phyloP scores from a whole-genome alignment of 139 green algal species.

The Haematococcus sp. region DNA sequence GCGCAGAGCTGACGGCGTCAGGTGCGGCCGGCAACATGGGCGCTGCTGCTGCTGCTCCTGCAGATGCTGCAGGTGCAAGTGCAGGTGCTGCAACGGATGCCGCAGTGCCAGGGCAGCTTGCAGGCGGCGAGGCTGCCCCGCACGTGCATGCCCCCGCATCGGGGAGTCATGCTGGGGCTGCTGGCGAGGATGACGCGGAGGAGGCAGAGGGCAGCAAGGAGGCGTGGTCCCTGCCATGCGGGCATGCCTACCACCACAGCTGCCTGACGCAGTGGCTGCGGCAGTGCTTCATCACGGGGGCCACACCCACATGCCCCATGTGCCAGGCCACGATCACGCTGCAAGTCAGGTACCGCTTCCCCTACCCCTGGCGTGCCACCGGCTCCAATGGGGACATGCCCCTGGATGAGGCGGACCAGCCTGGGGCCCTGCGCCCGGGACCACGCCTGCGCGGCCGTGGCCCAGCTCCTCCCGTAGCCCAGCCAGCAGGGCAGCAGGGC shows the following conservation, averaged over 20 bases:
- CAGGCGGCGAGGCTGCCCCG: neutral
- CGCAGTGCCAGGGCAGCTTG: neutral
- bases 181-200: neutral
- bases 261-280: slow-evolving; percentile 79
- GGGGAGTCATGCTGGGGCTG: neutral
- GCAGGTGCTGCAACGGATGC: neutral
- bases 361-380: neutral
- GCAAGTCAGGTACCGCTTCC: slow-evolving; percentile 36
- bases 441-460: too few relatives aligned
- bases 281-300: slow-evolving; percentile 60
- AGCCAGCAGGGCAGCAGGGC: neutral
- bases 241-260: slow-evolving; percentile 73
- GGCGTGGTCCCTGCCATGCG: slow-evolving; percentile 58
- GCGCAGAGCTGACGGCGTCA: too few relatives aligned
- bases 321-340: slow-evolving; percentile 69
- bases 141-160: neutral
- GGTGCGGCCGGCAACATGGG: too few relatives aligned
- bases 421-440: neutral
- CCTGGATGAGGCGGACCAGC: neutral
- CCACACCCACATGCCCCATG: slow-evolving; percentile 71
- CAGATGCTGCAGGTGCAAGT: neutral
- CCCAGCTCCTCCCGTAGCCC: neutral
- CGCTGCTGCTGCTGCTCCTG: neutral
- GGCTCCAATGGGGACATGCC: neutral
- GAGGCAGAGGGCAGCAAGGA: neutral